A percentile compares a stretch with the other conserved stretches of the same genome.
These are phyloP conservation scores for Baorangia bicolor DNA, from an alignment of 768 basidiomycete species.

Conservation along the genomic window DNA sequence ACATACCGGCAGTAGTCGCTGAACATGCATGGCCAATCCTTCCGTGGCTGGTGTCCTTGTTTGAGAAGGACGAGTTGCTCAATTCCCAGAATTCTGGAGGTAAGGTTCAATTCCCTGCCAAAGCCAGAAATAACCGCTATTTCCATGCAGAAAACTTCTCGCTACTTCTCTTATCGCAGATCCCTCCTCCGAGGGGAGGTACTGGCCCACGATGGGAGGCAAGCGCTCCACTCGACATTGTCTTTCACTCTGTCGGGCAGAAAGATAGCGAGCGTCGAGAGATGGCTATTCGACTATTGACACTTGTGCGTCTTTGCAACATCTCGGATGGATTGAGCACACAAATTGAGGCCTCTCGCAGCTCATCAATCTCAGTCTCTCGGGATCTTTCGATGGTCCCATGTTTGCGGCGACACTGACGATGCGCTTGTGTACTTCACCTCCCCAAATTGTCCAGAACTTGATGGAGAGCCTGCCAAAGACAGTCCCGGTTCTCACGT, in stretches of 20 bases:
- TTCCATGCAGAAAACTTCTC: slow-evolving; percentile 42
- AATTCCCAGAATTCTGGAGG: slow-evolving; percentile 33
- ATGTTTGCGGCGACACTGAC: slow-evolving; percentile 38
- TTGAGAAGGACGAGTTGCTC: slow-evolving; percentile 62
- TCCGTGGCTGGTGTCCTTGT: slow-evolving; percentile 65
- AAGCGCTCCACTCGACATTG: slow-evolving; percentile 48
- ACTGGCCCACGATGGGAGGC: slow-evolving; percentile 55
- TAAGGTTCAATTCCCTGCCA: slow-evolving; percentile 4
- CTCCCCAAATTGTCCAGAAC: slow-evolving; percentile 29
- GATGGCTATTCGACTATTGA: slow-evolving; percentile 36
- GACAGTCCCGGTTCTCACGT: slow-evolving; percentile 36
- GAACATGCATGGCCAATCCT: slow-evolving; percentile 69
- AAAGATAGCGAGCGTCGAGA: slow-evolving; percentile 28
- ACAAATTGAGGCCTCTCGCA: slow-evolving; percentile 15
- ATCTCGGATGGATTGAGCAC: neutral
- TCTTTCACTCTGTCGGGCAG: slow-evolving; percentile 39
- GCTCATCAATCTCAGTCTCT: slow-evolving; percentile 43
- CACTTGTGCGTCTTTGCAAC: slow-evolving; percentile 26
- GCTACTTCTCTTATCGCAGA: slow-evolving; percentile 54
- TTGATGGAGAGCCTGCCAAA: slow-evolving; percentile 39
- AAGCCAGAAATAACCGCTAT: slow-evolving; percentile 7
- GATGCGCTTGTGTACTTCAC: slow-evolving; percentile 33
- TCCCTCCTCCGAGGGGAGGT: slow-evolving; percentile 52
- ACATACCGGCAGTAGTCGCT: slow-evolving; percentile 43
- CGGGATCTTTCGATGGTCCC: slow-evolving; percentile 37